Evolutionary conservation across 163 green algal species (phyloP), one percentile per base, ranked within the genome.

Genomic region (Scenedesmus sp.): DNA sequence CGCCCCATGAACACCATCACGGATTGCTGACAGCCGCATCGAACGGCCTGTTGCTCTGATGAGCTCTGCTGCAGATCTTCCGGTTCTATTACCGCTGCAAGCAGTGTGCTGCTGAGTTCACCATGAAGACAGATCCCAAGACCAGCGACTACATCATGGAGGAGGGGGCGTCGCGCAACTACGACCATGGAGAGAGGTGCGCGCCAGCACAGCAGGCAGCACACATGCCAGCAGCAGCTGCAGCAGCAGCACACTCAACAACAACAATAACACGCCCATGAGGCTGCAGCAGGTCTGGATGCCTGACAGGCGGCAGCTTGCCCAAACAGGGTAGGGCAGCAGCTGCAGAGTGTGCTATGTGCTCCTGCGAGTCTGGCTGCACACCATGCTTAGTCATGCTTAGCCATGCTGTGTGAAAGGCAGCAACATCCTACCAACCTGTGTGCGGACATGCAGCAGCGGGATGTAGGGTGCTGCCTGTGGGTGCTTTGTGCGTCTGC

Each of bases 121-220:
- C 95, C 82, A 99, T 99, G 95, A 99, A 99, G 93, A 99, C 98
- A 2, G 98, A 99, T 91, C 98, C 98, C 18, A 96, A 99, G 91
- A 99, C 96, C 89, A 95, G 93, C n/a, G 97, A 99, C 93, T 99
- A 99, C 92, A 93, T 89, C 12, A 94, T 99, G 91, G 98, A 99
- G 91, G 85, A 95, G 33, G 98, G 98, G 30, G 98, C 98, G 2
- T 97, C 93, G 0, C 93, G 98, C 42, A 99, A 99, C 94, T 99
- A 98, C 89, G 98, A 99, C 96, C 96, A 43, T 99, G 97, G 97
- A 93, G 96, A 30, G 95, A 97, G 49, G 95, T 96, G 83, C 15
- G 85, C 37, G n/a, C n/a, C n/a, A n/a, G n/a, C n/a, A n/a, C n/a
- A n/a, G n/a, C n/a, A n/a, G n/a, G n/a, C n/a, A n/a, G n/a, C n/a